Conservation (phyloP, 768 basidiomycete genomes). For the Mycena floridula region DNA sequence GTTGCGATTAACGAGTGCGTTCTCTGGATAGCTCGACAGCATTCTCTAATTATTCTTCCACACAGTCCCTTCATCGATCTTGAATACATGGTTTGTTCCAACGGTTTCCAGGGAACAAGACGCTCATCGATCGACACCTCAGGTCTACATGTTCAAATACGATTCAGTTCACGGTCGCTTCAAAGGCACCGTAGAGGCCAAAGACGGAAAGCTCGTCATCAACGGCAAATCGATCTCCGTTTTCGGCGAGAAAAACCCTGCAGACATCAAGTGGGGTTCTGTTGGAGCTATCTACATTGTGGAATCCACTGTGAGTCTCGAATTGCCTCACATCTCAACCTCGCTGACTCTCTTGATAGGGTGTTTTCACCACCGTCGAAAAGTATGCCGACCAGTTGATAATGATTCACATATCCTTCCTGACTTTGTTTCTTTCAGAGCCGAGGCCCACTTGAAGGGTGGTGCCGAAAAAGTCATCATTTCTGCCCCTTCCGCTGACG, state of each 20-base stretch:
- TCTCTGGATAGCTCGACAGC: not conserved
- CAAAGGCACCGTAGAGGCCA: conserved; percentile 75
- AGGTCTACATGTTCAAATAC: conserved; percentile 99
- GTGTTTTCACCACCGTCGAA: conserved; percentile 96
- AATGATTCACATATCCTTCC: conserved; percentile 8
- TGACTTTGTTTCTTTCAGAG: conserved; percentile 39
- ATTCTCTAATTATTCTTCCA: too few species aligned
- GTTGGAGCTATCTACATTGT: conserved; percentile 90
- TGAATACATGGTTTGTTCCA: conserved; percentile 79
- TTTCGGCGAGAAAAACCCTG: conserved; percentile 83
- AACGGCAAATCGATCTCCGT: conserved; percentile 72
- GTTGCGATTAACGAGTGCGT: conserved; percentile 92
- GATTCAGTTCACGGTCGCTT: conserved; percentile 92
- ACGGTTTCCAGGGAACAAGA: too few species aligned
- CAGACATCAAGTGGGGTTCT: conserved; percentile 74
- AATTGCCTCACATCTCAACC: not conserved
- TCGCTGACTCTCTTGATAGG: conserved; percentile 33
- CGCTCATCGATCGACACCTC: conserved; percentile 4
- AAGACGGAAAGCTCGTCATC: conserved; percentile 87
- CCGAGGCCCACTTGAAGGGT: conserved; percentile 89
- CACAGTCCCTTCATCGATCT: conserved; percentile 95
- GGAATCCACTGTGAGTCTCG: conserved; percentile 77
- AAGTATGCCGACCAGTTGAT: conserved; percentile 43
- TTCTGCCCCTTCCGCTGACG: conserved; percentile 96
- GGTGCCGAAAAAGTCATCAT: conserved; percentile 99